A percentile compares a stretch with the other conserved stretches of the same genome.
phyloP scores from a whole-genome alignment of 2,329 filamentous ascomycete genomes.

The Leptographium procerum region DNA sequence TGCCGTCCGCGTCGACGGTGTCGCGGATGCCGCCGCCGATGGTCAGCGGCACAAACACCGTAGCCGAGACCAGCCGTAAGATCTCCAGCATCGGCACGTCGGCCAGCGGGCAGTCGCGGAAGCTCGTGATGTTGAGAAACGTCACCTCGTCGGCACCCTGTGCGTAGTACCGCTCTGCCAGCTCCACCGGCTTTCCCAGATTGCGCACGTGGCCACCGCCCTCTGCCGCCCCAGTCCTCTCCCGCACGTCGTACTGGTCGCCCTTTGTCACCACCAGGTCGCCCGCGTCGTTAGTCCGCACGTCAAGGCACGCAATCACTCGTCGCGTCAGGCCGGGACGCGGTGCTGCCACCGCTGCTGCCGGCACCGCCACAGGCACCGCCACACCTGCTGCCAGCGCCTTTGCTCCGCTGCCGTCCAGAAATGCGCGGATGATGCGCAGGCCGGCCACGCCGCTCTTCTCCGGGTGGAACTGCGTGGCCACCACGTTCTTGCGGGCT shows the following conservation, averaged over 20 bases:
- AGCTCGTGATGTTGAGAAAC: constrained; percentile 96
- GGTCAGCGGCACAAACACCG: constrained; percentile 91
- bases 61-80: constrained; percentile 71
- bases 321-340: constrained; percentile 70
- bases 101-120: constrained; percentile 85
- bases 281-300: constrained; percentile 84
- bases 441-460: constrained; percentile 89
- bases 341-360: not conserved
- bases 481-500: constrained; percentile 73
- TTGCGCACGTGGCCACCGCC: constrained; percentile 65
- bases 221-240: constrained; percentile 44
- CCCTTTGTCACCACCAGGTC: constrained; percentile 97
- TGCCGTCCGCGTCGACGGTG: constrained; percentile 79
- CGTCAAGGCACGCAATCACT: constrained; percentile 92
- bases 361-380: constrained; percentile 11
- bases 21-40: constrained; percentile 93
- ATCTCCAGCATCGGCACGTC: constrained; percentile 96
- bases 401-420: constrained; percentile 55
- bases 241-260: constrained; percentile 95
- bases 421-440: constrained; percentile 72
- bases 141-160: constrained; percentile 95
- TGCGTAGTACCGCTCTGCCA: constrained; percentile 89
- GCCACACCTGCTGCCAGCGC: constrained; percentile 26
- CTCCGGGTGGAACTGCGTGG: constrained; percentile 94
- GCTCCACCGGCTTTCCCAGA: constrained; percentile 89